Evolutionary conservation across 192 early-diverging fungal species (phyloP), one percentile per base, ranked within the genome.

Genomic region (Coemansia sp.): DNA sequence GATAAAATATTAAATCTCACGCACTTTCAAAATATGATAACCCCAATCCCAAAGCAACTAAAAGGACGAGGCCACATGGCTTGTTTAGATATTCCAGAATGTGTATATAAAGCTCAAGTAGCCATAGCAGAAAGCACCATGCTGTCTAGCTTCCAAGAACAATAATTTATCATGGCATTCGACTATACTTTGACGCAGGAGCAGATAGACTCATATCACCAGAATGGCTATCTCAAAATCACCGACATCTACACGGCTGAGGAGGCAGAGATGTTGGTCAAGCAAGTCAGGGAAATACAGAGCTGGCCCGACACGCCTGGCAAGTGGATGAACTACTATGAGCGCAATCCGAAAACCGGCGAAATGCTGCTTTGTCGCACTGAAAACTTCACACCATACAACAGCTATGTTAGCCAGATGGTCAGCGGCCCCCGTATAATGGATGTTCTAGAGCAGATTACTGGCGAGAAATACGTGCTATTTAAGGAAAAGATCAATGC

Each of bases 271-370:
- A 45, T 50, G n/a, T 61, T 85, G n/a, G 63, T 76, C 52, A 53
- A 50, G 31, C 65, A 70, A 20, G 72, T 75, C 15, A 52, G 78
- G 10, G 65, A 79, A 12, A 65, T 83, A 49, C 72, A 74, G 42
- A 65, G 53, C 62, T 82, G 80, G 84, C 72, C 72, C 15, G 66
- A 82, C 13, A 58, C 61, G 28, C 80, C 80, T 2, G 77, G 74
- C 2, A 85, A 83, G 36, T 85, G 82, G 80, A 85, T 85, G 84
- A 79, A 83, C 61, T 85, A 83, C 62, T 83, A 85, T 57, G 84
- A 85, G 60, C 56, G 48, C 16, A 83, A 82, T 65, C 71, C 65
- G 30, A 31, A 28, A 10, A 79, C 72, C 16, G 63, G 61, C 20
- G 56, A 65, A n/a, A 74, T 63, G 26, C 72, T 74, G 42, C 78